A percentile compares a stretch with the other conserved stretches of the same genome.
Conservation (phyloP, 202 grass and related monocot species). For the Eragrostis tef region DNA sequence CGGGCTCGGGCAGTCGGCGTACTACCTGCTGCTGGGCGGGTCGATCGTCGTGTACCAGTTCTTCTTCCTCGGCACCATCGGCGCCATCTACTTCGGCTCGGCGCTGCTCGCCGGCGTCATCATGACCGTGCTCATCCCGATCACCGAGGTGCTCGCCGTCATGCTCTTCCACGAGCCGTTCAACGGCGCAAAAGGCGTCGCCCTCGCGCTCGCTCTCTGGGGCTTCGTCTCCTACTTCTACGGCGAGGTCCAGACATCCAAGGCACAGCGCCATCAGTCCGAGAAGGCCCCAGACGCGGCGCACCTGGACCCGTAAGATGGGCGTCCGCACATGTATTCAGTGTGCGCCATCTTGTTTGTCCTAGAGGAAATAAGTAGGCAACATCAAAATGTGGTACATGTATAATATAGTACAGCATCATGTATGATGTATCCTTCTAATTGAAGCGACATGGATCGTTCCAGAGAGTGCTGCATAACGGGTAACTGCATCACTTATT, state of each 20-base stretch:
- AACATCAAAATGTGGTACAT: neutral
- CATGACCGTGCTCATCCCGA: conserved; percentile 61
- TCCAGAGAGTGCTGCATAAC: too few species aligned
- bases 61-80: conserved; percentile 77
- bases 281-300: neutral
- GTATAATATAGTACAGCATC: neutral
- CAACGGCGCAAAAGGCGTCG: conserved; percentile 65
- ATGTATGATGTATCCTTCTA: neutral
- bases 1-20: conserved; percentile 50
- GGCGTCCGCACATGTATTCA: neutral
- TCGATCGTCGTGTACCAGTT: conserved; percentile 57
- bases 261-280: conserved; percentile 4
- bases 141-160: conserved; percentile 71
- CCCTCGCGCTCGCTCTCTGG: conserved; percentile 74
- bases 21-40: conserved; percentile 66
- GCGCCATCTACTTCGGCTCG: conserved; percentile 75
- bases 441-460: too few species aligned
- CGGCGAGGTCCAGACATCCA: conserved; percentile 59
- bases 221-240: conserved; percentile 82
- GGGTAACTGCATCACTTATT: too few species aligned
- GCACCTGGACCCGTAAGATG: conserved; percentile 44
- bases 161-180: conserved; percentile 70
- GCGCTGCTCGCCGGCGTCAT: conserved; percentile 74
- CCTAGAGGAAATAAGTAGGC: conserved; percentile 19
- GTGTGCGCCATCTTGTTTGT: neutral